Evolutionary conservation across 2,329 filamentous ascomycete genomes (phyloP).

Genomic region (Fusarium sp.): DNA sequence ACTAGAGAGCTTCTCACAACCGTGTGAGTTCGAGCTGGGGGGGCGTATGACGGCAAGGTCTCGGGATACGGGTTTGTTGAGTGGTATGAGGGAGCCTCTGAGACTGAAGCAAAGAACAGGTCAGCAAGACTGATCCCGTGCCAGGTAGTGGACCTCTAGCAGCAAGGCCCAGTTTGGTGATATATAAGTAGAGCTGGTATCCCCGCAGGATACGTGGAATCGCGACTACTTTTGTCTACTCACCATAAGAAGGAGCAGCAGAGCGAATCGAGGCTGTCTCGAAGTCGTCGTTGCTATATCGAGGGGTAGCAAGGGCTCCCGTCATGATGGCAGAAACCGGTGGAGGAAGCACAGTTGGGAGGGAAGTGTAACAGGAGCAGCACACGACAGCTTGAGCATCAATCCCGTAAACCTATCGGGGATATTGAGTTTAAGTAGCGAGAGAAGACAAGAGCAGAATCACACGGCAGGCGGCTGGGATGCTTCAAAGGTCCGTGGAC

Average conservation of each 20-base stretch:
- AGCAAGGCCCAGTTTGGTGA: not conserved
- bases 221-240: conserved; percentile 45
- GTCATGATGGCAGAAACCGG: conserved; percentile 46
- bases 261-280: conserved; percentile 76
- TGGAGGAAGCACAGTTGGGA: conserved; percentile 25
- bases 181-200: conserved; percentile 12
- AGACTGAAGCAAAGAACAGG: conserved; percentile 56
- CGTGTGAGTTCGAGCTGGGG: conserved; percentile 40
- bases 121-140: conserved; percentile 38
- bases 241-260: conserved; percentile 74
- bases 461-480: conserved; percentile 32
- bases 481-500: conserved; percentile 20
- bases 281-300: conserved; percentile 65
- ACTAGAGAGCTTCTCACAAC: conserved; percentile 33
- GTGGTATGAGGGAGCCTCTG: conserved; percentile 73
- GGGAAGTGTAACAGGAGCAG: conserved; percentile 32
- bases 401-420: conserved; percentile 30
- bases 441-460: conserved; percentile 19
- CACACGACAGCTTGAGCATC: conserved; percentile 40
- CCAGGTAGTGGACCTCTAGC: conserved; percentile 12
- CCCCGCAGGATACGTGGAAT: not conserved
- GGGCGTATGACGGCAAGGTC: conserved; percentile 63
- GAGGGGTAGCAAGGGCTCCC: conserved; percentile 46
- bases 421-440: conserved; percentile 26
- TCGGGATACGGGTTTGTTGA: conserved; percentile 62